Percentiles rank a stretch among this genome's conserved stretches.
These are phyloP conservation scores for Senecio squalidus DNA, from an alignment of 140 eudicot species.

Conservation along the genomic window DNA sequence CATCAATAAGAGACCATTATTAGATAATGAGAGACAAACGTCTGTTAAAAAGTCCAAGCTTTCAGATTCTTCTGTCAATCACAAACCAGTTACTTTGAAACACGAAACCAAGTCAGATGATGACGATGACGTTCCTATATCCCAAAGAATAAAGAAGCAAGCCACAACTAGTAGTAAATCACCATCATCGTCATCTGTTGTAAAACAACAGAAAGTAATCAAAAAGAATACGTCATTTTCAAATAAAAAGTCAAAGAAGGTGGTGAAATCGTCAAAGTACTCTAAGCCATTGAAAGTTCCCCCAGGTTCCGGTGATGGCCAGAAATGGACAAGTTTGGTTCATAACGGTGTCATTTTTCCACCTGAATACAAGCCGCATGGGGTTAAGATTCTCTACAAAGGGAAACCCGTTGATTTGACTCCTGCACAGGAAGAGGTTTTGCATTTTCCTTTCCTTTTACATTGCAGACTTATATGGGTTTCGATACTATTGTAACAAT, in stretches of 20 bases:
- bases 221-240: constrained; percentile 44
- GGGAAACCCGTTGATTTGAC: constrained; percentile 76
- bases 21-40: constrained; percentile 42
- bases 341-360: constrained; percentile 96
- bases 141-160: constrained; percentile 62
- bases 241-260: constrained; percentile 58
- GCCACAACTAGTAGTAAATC: constrained; percentile 48
- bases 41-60: constrained; percentile 65
- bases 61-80: constrained; percentile 37
- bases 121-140: constrained; percentile 65
- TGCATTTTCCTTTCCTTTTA: background rate
- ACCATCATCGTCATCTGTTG: constrained; percentile 31
- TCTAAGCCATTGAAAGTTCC: constrained; percentile 67
- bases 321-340: constrained; percentile 90
- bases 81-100: constrained; percentile 37
- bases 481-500: too few relatives aligned
- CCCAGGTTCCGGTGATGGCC: constrained; percentile 92
- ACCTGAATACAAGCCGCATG: constrained; percentile 92
- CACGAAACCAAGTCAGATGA: constrained; percentile 45
- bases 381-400: constrained; percentile 82
- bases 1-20: constrained; percentile 66
- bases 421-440: constrained; percentile 94
- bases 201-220: constrained; percentile 36
- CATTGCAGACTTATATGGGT: too few relatives aligned
- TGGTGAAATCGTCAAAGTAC: constrained; percentile 47